These are phyloP conservation scores for Noccaea caerulescens DNA, from an alignment of 345 rosid genomes.

Conservation along the genomic window DNA sequence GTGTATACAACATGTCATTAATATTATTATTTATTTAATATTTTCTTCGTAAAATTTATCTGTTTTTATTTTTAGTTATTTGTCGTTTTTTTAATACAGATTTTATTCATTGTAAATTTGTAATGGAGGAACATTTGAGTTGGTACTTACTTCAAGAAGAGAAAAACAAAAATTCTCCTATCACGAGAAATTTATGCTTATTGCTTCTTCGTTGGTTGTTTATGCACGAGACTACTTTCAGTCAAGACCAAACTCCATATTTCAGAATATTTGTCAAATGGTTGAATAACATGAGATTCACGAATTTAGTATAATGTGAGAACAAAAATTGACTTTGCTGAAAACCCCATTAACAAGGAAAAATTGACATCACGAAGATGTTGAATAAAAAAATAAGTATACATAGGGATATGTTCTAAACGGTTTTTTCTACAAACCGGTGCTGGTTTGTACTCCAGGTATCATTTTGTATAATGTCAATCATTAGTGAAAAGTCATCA, in stretches of 20 bases:
- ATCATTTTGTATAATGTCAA: constrained; percentile 10
- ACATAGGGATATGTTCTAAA: not conserved
- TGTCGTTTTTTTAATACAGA: not conserved
- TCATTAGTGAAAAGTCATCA: constrained; percentile 22
- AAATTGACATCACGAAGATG: constrained; percentile 3
- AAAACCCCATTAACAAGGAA: not conserved
- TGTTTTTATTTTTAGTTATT: not conserved
- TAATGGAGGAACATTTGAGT: too few relatives aligned
- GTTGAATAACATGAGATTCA: constrained; percentile 34
- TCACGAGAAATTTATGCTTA: constrained; percentile 33
- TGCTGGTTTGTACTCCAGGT: constrained; percentile 3
- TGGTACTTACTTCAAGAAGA: not conserved
- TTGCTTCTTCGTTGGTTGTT: not conserved
- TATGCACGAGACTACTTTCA: constrained; percentile 35
- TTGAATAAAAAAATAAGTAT: not conserved
- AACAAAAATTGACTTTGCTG: constrained; percentile 6
- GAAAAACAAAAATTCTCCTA: not conserved
- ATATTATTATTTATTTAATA: not conserved
- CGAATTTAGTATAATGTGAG: constrained; percentile 1
- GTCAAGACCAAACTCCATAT: constrained; percentile 38
- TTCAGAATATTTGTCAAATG: constrained; percentile 29
- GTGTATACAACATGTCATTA: constrained; percentile 39
- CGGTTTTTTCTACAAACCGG: not conserved
- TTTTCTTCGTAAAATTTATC: not conserved
- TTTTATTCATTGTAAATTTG: not conserved